Evolutionary conservation across 2,329 filamentous ascomycete species (phyloP).

Genomic region (Sodiomyces alkalinus): DNA sequence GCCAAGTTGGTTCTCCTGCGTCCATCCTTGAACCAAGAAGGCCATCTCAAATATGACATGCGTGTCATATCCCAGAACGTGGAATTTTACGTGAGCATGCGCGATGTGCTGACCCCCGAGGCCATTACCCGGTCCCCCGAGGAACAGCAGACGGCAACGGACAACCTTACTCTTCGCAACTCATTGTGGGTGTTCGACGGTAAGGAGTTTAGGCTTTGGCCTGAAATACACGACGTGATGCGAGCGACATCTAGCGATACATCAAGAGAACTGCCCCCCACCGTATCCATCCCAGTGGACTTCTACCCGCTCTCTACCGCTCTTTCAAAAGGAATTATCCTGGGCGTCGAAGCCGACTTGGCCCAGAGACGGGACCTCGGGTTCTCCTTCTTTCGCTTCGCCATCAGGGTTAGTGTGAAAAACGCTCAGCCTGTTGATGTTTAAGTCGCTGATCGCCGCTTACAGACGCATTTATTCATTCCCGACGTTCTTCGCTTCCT

Average conservation of each 20-base stretch:
- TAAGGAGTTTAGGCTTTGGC: constrained; percentile 72
- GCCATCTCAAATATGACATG: constrained; percentile 95
- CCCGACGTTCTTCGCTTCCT: constrained; percentile 75
- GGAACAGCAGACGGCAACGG: background rate
- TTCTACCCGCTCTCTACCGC: constrained; percentile 88
- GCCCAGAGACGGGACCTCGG: constrained; percentile 84
- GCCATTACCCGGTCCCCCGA: background rate
- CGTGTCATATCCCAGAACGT: constrained; percentile 90
- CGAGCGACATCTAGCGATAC: constrained; percentile 51
- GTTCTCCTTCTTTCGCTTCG: constrained; percentile 81
- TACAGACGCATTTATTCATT: constrained; percentile 78
- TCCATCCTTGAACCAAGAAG: constrained; percentile 67
- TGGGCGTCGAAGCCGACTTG: constrained; percentile 84
- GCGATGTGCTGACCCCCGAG: constrained; percentile 50
- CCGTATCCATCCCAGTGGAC: constrained; percentile 71
- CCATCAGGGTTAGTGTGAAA: constrained; percentile 73
- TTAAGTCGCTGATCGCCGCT: constrained; percentile 24
- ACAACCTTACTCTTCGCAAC: constrained; percentile 42
- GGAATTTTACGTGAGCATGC: constrained; percentile 86
- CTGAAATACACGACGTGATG: constrained; percentile 73
- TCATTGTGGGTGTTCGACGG: constrained; percentile 95
- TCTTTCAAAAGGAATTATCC: constrained; percentile 74
- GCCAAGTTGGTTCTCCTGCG: constrained; percentile 89
- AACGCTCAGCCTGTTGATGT: constrained; percentile 82
- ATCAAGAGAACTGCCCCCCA: constrained; percentile 53